phyloP scores from a whole-genome alignment of 108 stramenopile genomes.

The Fragilaria radians region DNA sequence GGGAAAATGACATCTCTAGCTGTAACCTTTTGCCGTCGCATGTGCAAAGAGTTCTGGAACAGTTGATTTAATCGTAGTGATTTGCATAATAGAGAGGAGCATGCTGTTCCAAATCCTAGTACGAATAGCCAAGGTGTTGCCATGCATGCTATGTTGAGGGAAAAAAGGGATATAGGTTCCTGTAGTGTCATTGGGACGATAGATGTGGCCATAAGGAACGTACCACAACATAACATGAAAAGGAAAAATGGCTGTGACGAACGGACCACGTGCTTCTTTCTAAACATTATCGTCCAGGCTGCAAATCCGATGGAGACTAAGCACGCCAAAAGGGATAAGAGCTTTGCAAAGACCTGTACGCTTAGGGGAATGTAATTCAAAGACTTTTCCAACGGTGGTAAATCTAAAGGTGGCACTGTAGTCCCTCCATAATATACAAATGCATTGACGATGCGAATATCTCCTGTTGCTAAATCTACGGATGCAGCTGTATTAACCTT shows the following conservation, averaged over 20 bases:
- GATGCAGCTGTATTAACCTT: neutral
- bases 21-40: neutral
- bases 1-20: neutral
- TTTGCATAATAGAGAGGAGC: neutral
- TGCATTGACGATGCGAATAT: neutral
- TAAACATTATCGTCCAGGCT: constrained; percentile 15
- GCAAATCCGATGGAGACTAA: constrained; percentile 9
- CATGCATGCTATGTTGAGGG: constrained; percentile 4
- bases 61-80: neutral
- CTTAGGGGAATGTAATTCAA: neutral
- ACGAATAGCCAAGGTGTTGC: constrained; percentile 2
- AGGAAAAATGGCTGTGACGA: constrained; percentile 36
- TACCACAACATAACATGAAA: constrained; percentile 17
- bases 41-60: neutral
- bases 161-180: constrained; percentile 3
- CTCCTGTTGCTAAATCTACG: neutral
- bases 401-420: neutral
- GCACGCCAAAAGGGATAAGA: neutral
- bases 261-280: constrained; percentile 22
- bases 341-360: neutral
- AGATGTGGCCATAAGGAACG: constrained; percentile 20
- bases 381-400: neutral
- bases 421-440: neutral
- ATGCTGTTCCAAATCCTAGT: neutral
- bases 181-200: constrained; percentile 28